Base-by-base conservation (phyloP, 2,329 filamentous ascomycete genomes). In the Zasmidium citrigriseum region DNA sequence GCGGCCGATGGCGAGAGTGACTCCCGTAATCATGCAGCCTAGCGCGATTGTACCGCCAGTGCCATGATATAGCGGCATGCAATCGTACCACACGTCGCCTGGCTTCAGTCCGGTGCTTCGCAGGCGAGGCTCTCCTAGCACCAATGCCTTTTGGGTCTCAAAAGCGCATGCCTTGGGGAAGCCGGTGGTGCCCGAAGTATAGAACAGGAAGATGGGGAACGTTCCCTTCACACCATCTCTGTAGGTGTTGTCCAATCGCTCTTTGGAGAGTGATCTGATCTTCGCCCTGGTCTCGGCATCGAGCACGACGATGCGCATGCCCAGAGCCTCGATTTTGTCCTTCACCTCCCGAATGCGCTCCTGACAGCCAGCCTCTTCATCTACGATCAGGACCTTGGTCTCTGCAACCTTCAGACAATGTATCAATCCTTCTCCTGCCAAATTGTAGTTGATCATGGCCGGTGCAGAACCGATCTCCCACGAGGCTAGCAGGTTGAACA, bases 1-100 rank as follows among this genome's bases (percentile, higher is more conserved):
- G 54, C 82, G 83, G 20, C 84, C 86, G 38, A 89, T 81, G 67
- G 85, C 88, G 29, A 88, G 74, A 0, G 86, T 86, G 10, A 82
- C 62, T 2, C 85, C 83, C 3, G 73, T 75, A 3, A 85, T 67
- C 60, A 90, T 74, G 65, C 83, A 83, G 3, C 74, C 75, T 52
- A 88, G 80, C 27, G 82, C 79, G 4, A 78, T 80, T 29, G 89
- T 84, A 18, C 83, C 83, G 5, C 89, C 89, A 0, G 89, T 92
- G 14, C 88, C 89, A 71, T 93, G 89, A 69, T 91, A 92, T 27
- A 90, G 76, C 0, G 85, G 89, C 89, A 92, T 92, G 72, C 87
- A 89, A 68, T 86, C 83, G 69, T 91, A 92, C 82, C 86, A 91
- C 23, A 86, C 78, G 70, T 90, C 86, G 27, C 76, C 79, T 55